Percentiles rank a stretch among this genome's conserved stretches.
These are phyloP conservation scores for Zymoseptoria crescenta DNA, from an alignment of 2,329 filamentous ascomycete species.

Conservation along the genomic window DNA sequence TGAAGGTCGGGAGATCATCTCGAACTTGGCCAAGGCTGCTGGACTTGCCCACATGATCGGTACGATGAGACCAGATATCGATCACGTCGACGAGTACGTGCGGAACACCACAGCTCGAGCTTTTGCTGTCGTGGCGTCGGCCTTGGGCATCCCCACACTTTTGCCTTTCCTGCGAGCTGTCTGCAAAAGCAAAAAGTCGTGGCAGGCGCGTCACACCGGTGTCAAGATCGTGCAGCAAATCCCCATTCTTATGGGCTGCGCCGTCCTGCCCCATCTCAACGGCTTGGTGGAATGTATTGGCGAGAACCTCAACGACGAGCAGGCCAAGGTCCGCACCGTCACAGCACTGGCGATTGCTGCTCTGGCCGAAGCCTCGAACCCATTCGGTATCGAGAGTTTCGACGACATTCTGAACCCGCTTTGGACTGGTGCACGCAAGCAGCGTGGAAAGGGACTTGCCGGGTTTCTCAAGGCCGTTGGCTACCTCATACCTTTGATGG, in stretches of 20 bases:
- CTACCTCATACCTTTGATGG: slow-evolving; percentile 97
- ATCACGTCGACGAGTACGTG: slow-evolving; percentile 97
- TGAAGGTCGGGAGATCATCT: slow-evolving; percentile 97
- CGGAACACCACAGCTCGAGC: slow-evolving; percentile 95
- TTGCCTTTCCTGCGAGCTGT: slow-evolving; percentile 92
- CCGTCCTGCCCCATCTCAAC: slow-evolving; percentile 89
- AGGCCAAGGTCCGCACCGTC: slow-evolving; percentile 94
- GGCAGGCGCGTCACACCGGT: slow-evolving; percentile 95
- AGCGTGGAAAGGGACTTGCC: slow-evolving; percentile 90
- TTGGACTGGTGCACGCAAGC: slow-evolving; percentile 93
- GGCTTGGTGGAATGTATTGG: slow-evolving; percentile 94
- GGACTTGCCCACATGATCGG: slow-evolving; percentile 98
- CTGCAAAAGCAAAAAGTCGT: slow-evolving; percentile 96
- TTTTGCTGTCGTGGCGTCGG: slow-evolving; percentile 94
- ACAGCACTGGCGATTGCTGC: slow-evolving; percentile 92
- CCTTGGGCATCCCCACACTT: slow-evolving; percentile 88
- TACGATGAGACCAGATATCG: slow-evolving; percentile 97
- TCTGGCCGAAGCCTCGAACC: slow-evolving; percentile 89
- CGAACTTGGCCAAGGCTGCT: slow-evolving; percentile 92
- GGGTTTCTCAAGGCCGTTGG: slow-evolving; percentile 96
- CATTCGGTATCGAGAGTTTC: slow-evolving; percentile 98
- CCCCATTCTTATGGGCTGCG: slow-evolving; percentile 96
- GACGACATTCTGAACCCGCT: slow-evolving; percentile 95
- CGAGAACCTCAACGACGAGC: slow-evolving; percentile 92
- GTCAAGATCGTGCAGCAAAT: slow-evolving; percentile 99